Base-by-base conservation (phyloP, 805 yeast species). In the Yarrowia osloensis region DNA sequence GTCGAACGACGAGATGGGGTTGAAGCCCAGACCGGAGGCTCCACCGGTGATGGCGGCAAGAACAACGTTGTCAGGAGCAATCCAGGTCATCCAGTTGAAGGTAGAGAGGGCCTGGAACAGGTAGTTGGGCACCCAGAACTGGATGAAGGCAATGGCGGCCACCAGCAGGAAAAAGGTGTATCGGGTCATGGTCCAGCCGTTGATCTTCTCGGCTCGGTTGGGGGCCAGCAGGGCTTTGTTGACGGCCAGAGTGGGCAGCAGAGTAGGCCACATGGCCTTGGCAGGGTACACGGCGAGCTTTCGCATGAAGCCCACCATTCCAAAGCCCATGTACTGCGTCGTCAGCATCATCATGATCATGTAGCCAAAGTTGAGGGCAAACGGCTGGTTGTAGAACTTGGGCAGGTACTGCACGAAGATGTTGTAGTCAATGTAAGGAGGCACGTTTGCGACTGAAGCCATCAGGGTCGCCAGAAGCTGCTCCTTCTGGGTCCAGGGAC, bases 61-160 rank as follows among this genome's bases (percentile, higher is more conserved):
- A 69, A 81, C 80, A 67, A 81, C 77, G 71, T 83, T 84, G 46
- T 79, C 68, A 17, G 87, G 88, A 4, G 76, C 75, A 57, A 85
- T 85, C 88, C 88, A 86, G 7, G 84, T 80, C 70, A 84, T 79
- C 89, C 89, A 86, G 70, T 81, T 83, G 76, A 89, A 89, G 70
- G 83, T 82, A 0, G 86, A 80, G 67, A 88, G 79, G n/a, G 61
- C 61, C 22, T n/a, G 24, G 17, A 54, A 54, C 22, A 89, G 78
- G 72, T 80, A 87, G 66, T 87, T 88, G 3, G 91, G 91, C 70
- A 88, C 77, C 86, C 88, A 87, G 72, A 85, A 85, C 82, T 87
- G 88, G 2, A 81, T 68, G 70, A 86, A 86, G 28, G 81, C 74
- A 15, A 76, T 74, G 17, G 71, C 55, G 65, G 84, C 78, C 3